These are phyloP conservation scores for Colletotrichum trifolii DNA, from an alignment of 2,329 filamentous ascomycete genomes.

Conservation along the genomic window DNA sequence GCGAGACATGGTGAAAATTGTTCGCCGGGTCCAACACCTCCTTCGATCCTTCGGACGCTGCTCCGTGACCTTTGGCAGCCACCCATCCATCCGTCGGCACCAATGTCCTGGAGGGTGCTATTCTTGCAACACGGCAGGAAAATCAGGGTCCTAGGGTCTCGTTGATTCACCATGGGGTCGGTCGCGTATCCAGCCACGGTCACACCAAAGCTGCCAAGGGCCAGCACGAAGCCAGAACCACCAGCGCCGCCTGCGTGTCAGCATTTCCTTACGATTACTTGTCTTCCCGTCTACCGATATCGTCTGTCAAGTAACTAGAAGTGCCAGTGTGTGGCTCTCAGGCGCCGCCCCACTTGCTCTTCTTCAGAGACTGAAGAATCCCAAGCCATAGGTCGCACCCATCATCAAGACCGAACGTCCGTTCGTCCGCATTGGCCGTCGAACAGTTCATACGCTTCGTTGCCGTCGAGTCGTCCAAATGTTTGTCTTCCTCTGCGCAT, in stretches of 20 bases:
- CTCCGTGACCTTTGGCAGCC: constrained; percentile 3
- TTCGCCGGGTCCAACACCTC: too few relatives aligned
- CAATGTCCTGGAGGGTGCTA: neutral
- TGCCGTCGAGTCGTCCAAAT: too few relatives aligned
- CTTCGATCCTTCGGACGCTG: constrained; percentile 11
- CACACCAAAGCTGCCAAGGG: neutral
- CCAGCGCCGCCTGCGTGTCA: neutral
- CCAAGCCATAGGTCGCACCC: too few relatives aligned
- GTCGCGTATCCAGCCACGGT: neutral
- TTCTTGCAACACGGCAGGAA: constrained; percentile 10
- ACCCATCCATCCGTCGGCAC: neutral
- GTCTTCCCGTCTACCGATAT: constrained; percentile 13
- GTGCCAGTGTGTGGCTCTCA: constrained; percentile 11
- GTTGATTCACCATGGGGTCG: neutral
- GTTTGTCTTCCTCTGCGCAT: neutral
- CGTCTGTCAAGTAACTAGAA: constrained; percentile 13
- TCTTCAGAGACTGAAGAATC: neutral
- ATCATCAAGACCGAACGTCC: too few relatives aligned
- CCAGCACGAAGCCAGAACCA: constrained; percentile 5
- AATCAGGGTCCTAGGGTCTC: constrained; percentile 25
- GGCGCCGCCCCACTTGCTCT: constrained; percentile 10
- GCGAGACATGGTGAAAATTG: too few relatives aligned
- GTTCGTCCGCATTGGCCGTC: too few relatives aligned
- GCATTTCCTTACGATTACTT: neutral
- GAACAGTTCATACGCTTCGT: neutral